Evolutionary conservation across 192 early-diverging fungal species (phyloP), one percentile per base, ranked within the genome.

Genomic region (Backusella tuberculispora): DNA sequence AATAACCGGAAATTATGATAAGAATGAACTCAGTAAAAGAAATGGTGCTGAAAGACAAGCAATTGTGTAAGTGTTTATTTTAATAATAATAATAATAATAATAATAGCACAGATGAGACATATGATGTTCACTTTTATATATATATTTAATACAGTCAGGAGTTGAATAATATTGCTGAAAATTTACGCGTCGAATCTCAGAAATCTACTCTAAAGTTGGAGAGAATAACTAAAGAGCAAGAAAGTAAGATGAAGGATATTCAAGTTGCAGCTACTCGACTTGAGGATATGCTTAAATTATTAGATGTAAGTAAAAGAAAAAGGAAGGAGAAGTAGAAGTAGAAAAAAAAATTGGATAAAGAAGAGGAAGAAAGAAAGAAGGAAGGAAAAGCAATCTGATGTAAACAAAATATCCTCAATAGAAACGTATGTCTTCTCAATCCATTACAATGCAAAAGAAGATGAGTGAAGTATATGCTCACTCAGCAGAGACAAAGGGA

Each of bases 401-500:
- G 2, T 34, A 34, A 34, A 34, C 29, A 34, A 34, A 34, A 34
- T 34, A 34, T 34, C 29, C 2, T 2, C 29, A 29, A 66, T 45
- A 70, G 66, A 73, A 53, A 29, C 64, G 66, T 14, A 21, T 72
- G 48, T 40, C 63, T 15, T 4, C 53, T 21, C 75, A 77, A 69
- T 67, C 67, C 37, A 66, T 38, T 56, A 71, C 50, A 40, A 71
- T 74, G 26, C 60, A 73, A 41, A 56, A 44, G 53, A 71, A 74
- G 17, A 50, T 77, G 60, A 65, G 21, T 67, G 73, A 71, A 29
- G 64, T 77, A 8, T 60, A 64, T 37, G 24, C 37, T 12, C 69
- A 68, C 26, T 73, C 60, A 40, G 76, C 75, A 40, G 68, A 71
- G 14, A 67, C 76, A 71, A 74, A 71, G 38, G 75, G 76, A 45